Evolutionary conservation across 176 grass and related monocot genomes (phyloP).

Genomic region (Oryza nivara): DNA sequence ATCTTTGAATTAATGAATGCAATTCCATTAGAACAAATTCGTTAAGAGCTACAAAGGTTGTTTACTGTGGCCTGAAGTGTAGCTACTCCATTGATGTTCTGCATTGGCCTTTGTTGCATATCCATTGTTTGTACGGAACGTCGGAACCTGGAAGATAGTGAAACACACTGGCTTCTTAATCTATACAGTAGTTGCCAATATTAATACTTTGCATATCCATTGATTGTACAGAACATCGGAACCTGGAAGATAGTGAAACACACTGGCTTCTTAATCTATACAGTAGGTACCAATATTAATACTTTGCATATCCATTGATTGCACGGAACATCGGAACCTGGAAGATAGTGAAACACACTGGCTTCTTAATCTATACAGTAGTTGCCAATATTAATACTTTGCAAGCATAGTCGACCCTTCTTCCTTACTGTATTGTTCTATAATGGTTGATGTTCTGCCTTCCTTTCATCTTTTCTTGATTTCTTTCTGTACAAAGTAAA

Average conservation of each 20-base stretch:
- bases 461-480: slow-evolving; percentile 27
- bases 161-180: not conserved
- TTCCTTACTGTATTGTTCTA: not conserved
- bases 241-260: not conserved
- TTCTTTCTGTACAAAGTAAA: not conserved
- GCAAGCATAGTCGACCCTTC: not conserved
- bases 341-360: slow-evolving; percentile 1
- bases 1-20: slow-evolving; percentile 21
- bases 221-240: not conserved
- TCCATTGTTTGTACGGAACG: not conserved
- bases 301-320: not conserved
- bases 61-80: not conserved
- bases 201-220: not conserved
- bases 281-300: no score
- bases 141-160: not conserved
- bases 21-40: slow-evolving; percentile 16
- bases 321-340: not conserved
- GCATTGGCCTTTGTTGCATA: not conserved
- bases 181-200: slow-evolving; percentile 14
- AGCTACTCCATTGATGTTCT: not conserved
- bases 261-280: not conserved
- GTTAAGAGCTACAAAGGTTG: not conserved
- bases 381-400: slow-evolving; percentile 15
- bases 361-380: not conserved
- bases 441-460: slow-evolving; percentile 1